A percentile compares a stretch with the other conserved stretches of the same genome.
Evolutionary conservation across 371 early-diverging fungal genomes (phyloP).

Genomic region (Mucor irregularis): DNA sequence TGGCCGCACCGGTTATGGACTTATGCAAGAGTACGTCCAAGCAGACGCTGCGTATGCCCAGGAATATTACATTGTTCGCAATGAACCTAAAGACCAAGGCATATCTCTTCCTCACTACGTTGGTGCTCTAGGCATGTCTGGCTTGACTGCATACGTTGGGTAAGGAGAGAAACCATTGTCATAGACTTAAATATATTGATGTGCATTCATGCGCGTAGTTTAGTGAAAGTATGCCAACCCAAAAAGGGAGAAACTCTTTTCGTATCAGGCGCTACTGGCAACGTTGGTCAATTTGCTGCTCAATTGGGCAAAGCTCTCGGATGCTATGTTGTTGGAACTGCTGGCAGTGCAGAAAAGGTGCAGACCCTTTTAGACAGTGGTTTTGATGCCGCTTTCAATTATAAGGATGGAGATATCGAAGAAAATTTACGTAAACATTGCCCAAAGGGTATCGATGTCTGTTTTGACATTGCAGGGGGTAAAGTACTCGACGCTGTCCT

Average conservation of each 20-base stretch:
- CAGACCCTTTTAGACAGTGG: slow-evolving; percentile 58
- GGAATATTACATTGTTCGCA: slow-evolving; percentile 18
- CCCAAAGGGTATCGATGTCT: slow-evolving; percentile 72
- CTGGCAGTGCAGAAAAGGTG: slow-evolving; percentile 79
- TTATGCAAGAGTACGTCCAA: slow-evolving; percentile 52
- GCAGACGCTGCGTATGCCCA: slow-evolving; percentile 26
- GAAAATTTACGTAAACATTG: slow-evolving; percentile 44
- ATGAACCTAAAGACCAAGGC: slow-evolving; percentile 35
- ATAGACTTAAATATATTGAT: too few relatives aligned
- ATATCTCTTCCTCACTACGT: slow-evolving; percentile 50
- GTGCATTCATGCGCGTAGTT: too few relatives aligned
- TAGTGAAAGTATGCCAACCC: slow-evolving; percentile 27
- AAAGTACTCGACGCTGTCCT: slow-evolving; percentile 65
- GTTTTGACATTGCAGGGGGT: slow-evolving; percentile 74
- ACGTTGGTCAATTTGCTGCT: slow-evolving; percentile 56
- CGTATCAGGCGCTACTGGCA: too few relatives aligned
- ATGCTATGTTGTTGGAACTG: slow-evolving; percentile 69
- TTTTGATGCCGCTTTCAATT: slow-evolving; percentile 79
- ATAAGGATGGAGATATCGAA: slow-evolving; percentile 64
- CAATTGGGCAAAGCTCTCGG: slow-evolving; percentile 71
- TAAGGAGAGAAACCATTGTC: too few relatives aligned
- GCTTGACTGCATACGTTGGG: slow-evolving; percentile 45
- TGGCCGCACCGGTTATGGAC: slow-evolving; percentile 39
- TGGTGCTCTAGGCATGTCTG: slow-evolving; percentile 54
- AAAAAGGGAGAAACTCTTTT: slow-evolving; percentile 55